Conservation (phyloP, 2,329 filamentous ascomycete species). For the Penicillium sp. region DNA sequence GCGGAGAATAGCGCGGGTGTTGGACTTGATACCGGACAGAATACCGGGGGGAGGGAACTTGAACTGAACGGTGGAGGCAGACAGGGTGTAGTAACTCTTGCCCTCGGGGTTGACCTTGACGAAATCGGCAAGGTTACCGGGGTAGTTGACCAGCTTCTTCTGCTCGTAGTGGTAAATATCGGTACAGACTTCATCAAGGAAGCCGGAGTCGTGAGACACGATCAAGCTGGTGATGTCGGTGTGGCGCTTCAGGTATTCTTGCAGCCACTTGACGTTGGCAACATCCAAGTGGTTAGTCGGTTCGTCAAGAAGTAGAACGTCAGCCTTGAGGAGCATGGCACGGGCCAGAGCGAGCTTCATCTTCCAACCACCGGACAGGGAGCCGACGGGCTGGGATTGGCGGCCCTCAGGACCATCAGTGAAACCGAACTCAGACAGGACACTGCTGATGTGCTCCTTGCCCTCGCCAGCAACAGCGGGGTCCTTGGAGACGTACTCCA, state of each 20-base stretch:
- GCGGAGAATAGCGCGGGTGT: conserved; percentile 89
- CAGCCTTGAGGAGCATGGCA: conserved; percentile 96
- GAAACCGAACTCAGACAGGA: conserved; percentile 92
- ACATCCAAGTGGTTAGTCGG: conserved; percentile 99
- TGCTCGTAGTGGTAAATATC: conserved; percentile 99
- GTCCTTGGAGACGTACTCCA: conserved; percentile 90
- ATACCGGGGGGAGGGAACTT: conserved; percentile 98
- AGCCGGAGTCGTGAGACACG: conserved; percentile 96
- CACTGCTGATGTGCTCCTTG: conserved; percentile 76
- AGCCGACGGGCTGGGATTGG: conserved; percentile 88
- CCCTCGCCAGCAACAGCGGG: conserved; percentile 81
- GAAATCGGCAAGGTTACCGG: conserved; percentile 64
- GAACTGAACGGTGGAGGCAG: conserved; percentile 86
- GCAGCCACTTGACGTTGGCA: conserved; percentile 92
- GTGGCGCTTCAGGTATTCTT: conserved; percentile 94
- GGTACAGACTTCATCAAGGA: conserved; percentile 95
- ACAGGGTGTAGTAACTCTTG: conserved; percentile 97
- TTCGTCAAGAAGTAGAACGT: conserved; percentile 95
- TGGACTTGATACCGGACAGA: conserved; percentile 90
- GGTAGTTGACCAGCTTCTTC: conserved; percentile 78
- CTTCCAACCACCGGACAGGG: conserved; percentile 97
- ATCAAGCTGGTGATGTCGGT: conserved; percentile 96
- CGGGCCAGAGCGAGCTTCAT: conserved; percentile 98
- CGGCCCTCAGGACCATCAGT: conserved; percentile 85
- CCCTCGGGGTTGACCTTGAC: conserved; percentile 90